A percentile compares a stretch with the other conserved stretches of the same genome.
phyloP scores from a whole-genome alignment of 164 flowering plant species.

The Liquidambar formosana region DNA sequence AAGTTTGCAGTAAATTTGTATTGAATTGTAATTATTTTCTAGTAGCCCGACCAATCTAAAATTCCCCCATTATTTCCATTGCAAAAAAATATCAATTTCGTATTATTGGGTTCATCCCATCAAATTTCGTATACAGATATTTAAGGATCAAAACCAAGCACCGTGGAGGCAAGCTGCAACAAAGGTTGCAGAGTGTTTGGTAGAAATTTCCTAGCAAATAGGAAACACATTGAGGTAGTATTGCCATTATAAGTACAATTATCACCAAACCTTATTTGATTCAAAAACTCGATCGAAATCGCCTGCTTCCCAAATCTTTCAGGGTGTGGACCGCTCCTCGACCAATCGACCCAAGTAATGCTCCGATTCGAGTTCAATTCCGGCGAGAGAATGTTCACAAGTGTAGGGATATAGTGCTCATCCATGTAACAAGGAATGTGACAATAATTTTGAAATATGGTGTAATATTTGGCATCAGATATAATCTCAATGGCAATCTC shows the following conservation, averaged over 20 bases:
- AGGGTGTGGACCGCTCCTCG: slow-evolving; percentile 56
- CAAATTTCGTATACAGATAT: neutral
- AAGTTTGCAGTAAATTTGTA: no score
- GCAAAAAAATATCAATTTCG: no score
- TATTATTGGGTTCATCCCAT: neutral
- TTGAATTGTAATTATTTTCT: no score
- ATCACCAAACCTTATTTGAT: slow-evolving; percentile 23
- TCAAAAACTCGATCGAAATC: slow-evolving; percentile 34
- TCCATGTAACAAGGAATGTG: slow-evolving; percentile 50
- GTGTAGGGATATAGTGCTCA: slow-evolving; percentile 64
- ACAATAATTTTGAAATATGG: slow-evolving; percentile 34
- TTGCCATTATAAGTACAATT: slow-evolving; percentile 43
- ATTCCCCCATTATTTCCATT: no score
- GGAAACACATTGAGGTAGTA: slow-evolving; percentile 33
- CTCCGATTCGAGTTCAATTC: slow-evolving; percentile 42
- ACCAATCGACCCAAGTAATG: slow-evolving; percentile 70
- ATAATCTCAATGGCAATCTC: slow-evolving; percentile 40
- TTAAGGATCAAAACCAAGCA: neutral
- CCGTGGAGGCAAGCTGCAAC: slow-evolving; percentile 9
- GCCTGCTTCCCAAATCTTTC: slow-evolving; percentile 24
- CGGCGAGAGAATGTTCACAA: slow-evolving; percentile 25
- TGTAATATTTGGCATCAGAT: slow-evolving; percentile 38
- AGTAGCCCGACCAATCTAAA: no score
- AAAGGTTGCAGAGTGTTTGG: slow-evolving; percentile 36
- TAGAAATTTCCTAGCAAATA: slow-evolving; percentile 64